phyloP scores from a whole-genome alignment of 2,329 filamentous ascomycete species.

The Cordyceps tenuipes region DNA sequence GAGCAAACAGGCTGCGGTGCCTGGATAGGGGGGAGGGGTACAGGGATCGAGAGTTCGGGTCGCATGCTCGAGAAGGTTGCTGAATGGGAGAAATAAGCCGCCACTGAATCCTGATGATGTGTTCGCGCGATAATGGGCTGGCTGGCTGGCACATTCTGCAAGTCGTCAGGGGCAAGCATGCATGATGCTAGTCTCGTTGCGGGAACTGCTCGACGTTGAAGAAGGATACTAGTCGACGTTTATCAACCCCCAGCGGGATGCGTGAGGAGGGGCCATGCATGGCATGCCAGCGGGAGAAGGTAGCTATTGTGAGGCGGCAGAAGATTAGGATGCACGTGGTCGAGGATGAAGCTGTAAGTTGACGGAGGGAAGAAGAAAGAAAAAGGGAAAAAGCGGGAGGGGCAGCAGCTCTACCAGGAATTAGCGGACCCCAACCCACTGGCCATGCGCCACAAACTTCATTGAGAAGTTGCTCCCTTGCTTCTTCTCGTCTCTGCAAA shows the following conservation, averaged over 20 bases:
- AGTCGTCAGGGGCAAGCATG: not conserved
- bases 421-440: not conserved
- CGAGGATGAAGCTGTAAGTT: slow-evolving; percentile 1
- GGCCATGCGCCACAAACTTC: not conserved
- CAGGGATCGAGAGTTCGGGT: not conserved
- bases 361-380: not conserved
- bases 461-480: too few species aligned
- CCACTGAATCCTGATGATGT: not conserved
- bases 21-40: not conserved
- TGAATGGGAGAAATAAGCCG: not conserved
- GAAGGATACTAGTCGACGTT: not conserved
- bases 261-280: not conserved
- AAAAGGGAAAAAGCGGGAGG: not conserved
- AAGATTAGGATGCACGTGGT: not conserved
- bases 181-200: slow-evolving; percentile 1
- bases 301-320: not conserved
- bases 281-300: not conserved
- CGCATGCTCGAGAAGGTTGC: not conserved
- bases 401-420: slow-evolving; percentile 1
- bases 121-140: not conserved
- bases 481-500: not conserved
- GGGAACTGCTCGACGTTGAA: not conserved
- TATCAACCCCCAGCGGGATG: not conserved
- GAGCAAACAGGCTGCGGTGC: not conserved
- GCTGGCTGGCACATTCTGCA: not conserved